Evolutionary conservation across 2,329 filamentous ascomycete species (phyloP), one percentile per base, ranked within the genome.

Genomic region (Arthrinium phaeospermum): DNA sequence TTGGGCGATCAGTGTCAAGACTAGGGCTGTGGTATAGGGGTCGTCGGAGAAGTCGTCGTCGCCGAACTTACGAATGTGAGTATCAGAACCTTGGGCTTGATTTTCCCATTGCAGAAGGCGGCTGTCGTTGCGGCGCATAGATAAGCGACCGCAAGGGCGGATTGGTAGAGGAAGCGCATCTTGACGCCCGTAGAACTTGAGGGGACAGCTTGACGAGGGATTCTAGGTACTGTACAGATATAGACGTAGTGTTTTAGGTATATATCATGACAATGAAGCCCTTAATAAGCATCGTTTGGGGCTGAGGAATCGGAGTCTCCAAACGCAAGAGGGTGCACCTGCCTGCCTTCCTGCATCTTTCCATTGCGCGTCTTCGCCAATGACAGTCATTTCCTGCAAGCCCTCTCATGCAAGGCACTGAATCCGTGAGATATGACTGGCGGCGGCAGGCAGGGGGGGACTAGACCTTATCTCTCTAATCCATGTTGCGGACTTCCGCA

Each of bases 61-160:
- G 30, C 27, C 7, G 6, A 16, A 46, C 67, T 45, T 47, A 68
- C 67, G 41, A 68, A 68, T 30, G 67, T 68, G 4, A 68, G 46
- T 41, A 68, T 68, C 67, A 68, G 10, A 13, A 68, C 67, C n/a
- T 68, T 68, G 45, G 67, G 67, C 67, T 46, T 47, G 27, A 68
- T 68, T 19, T 14, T 44, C 4, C 27, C 53, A 34, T 34, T 22
- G 27, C 16, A 22, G 19, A 13, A 14, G 19, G 34, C 30, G 57
- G 57, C 57, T 30, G n/a, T 3, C 8, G 57, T 10, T 12, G 57
- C 34, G 22, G n/a, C 57, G 19, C 19, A 64, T 19, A 64, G 57
- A 64, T 41, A 64, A 41, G 57, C 57, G 57, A 24, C 34, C 34
- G 34, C 57, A 3, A 64, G 19, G 34, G 57, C 57, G 34, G 53